Evolutionary conservation across 108 stramenopile genomes (phyloP).

Genomic region (Asterionellopsis glacialis): DNA sequence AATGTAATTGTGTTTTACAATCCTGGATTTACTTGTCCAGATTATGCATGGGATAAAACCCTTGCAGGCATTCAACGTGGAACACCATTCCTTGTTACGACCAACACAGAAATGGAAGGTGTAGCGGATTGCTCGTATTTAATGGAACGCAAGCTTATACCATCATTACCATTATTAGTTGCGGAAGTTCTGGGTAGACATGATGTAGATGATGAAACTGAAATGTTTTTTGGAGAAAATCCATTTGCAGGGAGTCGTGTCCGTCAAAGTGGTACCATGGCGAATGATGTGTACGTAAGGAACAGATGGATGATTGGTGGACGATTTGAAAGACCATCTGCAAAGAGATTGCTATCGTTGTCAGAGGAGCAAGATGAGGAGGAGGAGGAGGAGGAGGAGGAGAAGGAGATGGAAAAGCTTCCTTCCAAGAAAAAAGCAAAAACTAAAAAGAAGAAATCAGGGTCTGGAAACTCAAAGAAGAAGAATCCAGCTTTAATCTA

Average conservation of each 20-base stretch:
- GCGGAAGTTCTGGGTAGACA: constrained; percentile 24
- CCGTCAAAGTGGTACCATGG: constrained; percentile 87
- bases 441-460: constrained; percentile 1
- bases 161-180: constrained; percentile 27
- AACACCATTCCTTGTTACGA: constrained; percentile 74
- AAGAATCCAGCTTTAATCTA: constrained; percentile 53
- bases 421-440: constrained; percentile 10
- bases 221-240: constrained; percentile 68
- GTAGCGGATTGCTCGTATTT: constrained; percentile 69
- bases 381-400: constrained; percentile 6
- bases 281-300: constrained; percentile 87
- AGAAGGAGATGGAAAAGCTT: neutral
- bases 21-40: constrained; percentile 86
- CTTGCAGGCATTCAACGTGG: constrained; percentile 28
- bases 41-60: constrained; percentile 75
- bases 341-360: neutral
- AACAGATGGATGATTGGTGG: constrained; percentile 83
- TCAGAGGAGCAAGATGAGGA: neutral
- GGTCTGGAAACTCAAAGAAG: constrained; percentile 19
- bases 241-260: constrained; percentile 74
- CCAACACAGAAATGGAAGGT: constrained; percentile 87
- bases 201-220: constrained; percentile 16
- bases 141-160: constrained; percentile 48
- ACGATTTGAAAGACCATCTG: constrained; percentile 23
- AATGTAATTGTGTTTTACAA: constrained; percentile 86